Percentiles rank a stretch among this genome's conserved stretches.
Evolutionary conservation across 805 yeast species (phyloP).

Genomic region (Wickerhamiella spandovensis): DNA sequence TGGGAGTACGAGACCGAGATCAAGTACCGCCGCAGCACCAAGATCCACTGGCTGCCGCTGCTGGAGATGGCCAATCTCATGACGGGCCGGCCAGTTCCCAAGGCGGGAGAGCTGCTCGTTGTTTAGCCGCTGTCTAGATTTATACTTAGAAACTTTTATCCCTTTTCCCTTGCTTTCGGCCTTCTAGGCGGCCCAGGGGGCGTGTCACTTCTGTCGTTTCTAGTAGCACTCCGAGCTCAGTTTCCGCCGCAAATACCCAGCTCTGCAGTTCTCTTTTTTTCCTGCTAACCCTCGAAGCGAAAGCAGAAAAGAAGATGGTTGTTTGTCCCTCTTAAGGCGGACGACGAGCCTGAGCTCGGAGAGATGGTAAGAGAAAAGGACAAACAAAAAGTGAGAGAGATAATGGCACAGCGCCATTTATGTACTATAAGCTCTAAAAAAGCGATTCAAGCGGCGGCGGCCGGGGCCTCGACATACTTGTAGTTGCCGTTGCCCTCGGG

Average conservation of each 20-base stretch:
- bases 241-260: too few relatives aligned
- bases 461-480: conserved; percentile 15
- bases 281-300: too few relatives aligned
- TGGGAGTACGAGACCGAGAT: conserved; percentile 83
- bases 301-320: too few relatives aligned
- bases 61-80: conserved; percentile 73
- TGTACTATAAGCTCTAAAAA: neutral
- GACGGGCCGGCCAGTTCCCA: conserved; percentile 31
- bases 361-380: neutral
- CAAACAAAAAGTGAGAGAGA: too few relatives aligned
- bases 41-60: conserved; percentile 66
- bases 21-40: conserved; percentile 73
- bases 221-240: too few relatives aligned
- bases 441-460: neutral
- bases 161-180: too few relatives aligned
- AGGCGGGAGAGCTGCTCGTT: neutral
- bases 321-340: too few relatives aligned
- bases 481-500: conserved; percentile 48
- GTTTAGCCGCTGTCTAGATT: neutral
- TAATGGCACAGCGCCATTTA: too few relatives aligned
- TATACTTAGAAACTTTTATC: neutral
- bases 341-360: too few relatives aligned
- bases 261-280: too few relatives aligned
- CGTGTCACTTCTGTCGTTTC: too few relatives aligned
- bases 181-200: too few relatives aligned